These are phyloP conservation scores for Pseudohalonectria lignicola DNA, from an alignment of 2,329 filamentous ascomycete genomes.

Conservation along the genomic window DNA sequence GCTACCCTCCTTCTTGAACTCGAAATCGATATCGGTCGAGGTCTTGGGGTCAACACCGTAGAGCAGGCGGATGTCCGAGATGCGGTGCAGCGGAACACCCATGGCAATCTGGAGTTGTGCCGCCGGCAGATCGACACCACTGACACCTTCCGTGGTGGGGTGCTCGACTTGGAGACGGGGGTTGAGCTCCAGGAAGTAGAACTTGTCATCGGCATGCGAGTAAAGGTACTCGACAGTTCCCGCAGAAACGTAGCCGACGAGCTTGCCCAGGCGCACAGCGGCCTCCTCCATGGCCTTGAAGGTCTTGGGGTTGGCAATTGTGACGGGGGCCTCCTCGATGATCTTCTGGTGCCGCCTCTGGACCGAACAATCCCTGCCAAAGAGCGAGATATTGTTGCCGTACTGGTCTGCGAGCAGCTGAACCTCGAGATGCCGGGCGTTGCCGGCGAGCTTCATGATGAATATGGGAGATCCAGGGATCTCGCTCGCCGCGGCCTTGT, in stretches of 20 bases:
- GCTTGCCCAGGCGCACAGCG: constrained; percentile 81
- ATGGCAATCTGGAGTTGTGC: constrained; percentile 98
- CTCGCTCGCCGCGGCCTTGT: constrained; percentile 93
- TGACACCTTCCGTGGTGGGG: constrained; percentile 98
- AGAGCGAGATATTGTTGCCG: constrained; percentile 98
- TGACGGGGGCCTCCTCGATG: constrained; percentile 97
- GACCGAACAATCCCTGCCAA: constrained; percentile 96
- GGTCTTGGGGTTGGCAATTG: constrained; percentile 78
- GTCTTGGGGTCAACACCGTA: constrained; percentile 92
- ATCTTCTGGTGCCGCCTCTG: constrained; percentile 99
- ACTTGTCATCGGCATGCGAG: constrained; percentile 95
- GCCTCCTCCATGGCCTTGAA: constrained; percentile 97
- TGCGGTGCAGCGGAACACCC: constrained; percentile 91
- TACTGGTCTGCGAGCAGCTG: constrained; percentile 97
- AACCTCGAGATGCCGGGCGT: constrained; percentile 92
- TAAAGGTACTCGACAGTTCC: constrained; percentile 99
- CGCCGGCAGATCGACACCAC: constrained; percentile 90
- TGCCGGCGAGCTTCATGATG: constrained; percentile 98
- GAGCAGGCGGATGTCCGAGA: constrained; percentile 89
- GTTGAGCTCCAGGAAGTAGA: constrained; percentile 98
- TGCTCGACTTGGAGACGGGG: constrained; percentile 99
- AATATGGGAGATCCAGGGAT: constrained; percentile 99
- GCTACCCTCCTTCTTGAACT: constrained; percentile 82
- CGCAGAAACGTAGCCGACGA: constrained; percentile 96
- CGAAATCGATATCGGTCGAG: constrained; percentile 83